Evolutionary conservation across 768 basidiomycete species (phyloP), one percentile per base, ranked within the genome.

Genomic region (Pulveroboletus sp.): DNA sequence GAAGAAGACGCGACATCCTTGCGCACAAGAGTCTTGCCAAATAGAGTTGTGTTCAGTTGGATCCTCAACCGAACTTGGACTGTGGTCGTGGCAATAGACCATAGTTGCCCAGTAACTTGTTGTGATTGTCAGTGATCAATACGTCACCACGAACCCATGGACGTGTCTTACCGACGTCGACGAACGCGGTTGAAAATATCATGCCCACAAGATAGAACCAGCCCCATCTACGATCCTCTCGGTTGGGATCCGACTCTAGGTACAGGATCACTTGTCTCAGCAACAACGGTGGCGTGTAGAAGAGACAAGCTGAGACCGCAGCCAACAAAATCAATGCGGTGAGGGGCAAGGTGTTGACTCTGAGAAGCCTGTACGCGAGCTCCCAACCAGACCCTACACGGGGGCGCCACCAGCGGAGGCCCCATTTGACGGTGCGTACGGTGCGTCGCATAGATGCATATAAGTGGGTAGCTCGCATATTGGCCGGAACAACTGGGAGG

Each of bases 31-130:
- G 89, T 93, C 70, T 94, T 94, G 17, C 82, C 81, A 64, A 88
- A 93, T 5, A 94, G 73, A 47, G 84, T 77, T n/a, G 88, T 83
- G 69, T 92, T 92, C 41, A 94, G 73, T 60, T 93, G 88, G 31
- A 85, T 75, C 42, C 79, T 80, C 27, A 93, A 65, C 28, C 83
- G 77, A 43, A 82, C 80, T 70, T 90, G 85, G 27, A 93, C 66
- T 5, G 73, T 77, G 1, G 85, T 87, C 0, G 81, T 85, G 3
- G 86, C 72, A 43, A 86, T 43, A 9, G 81, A 83, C 84, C 83
- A 88, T 18, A 89, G 69, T 57, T 89, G 87, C 8, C 78, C 83
- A 36, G 79, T 81, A 37, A 78, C 84, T 85, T 63, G 47, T 15
- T n/a, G 33, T 10, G 18, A 17, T 38, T 36, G 32, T 57, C 38